phyloP scores from a whole-genome alignment of 2,329 filamentous ascomycete species.

The Aspergillus flavus region DNA sequence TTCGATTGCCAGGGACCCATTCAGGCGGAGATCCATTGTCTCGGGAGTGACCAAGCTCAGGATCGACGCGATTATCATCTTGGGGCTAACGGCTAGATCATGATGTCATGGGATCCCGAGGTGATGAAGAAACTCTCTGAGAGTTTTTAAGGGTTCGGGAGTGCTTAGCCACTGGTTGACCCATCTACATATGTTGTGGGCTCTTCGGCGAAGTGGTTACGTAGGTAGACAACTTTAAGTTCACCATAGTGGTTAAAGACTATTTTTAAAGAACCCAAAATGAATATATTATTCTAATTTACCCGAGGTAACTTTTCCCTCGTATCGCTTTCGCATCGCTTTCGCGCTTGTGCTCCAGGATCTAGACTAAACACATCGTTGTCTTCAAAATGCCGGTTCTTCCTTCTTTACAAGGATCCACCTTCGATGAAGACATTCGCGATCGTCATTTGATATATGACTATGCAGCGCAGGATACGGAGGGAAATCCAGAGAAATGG shows the following conservation, averaged over 20 bases:
- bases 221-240: neutral
- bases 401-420: constrained; percentile 22
- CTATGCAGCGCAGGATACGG: constrained; percentile 52
- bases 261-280: neutral
- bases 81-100: neutral
- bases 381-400: constrained; percentile 22
- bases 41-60: constrained; percentile 3
- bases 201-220: neutral
- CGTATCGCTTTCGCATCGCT: neutral
- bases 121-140: neutral
- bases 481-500: constrained; percentile 60
- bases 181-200: neutral
- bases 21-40: neutral
- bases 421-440: constrained; percentile 55
- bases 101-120: constrained; percentile 8
- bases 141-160: neutral
- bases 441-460: constrained; percentile 61
- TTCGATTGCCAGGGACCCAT: neutral
- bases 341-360: neutral
- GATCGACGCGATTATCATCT: constrained; percentile 10
- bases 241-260: neutral
- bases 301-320: no score
- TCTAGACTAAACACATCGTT: neutral
- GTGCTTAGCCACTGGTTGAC: neutral
- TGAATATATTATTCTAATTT: neutral